Percentiles rank a stretch among this genome's conserved stretches.
These are phyloP conservation scores for Petunia axillaris DNA, from an alignment of 257 asterid species.

Conservation along the genomic window DNA sequence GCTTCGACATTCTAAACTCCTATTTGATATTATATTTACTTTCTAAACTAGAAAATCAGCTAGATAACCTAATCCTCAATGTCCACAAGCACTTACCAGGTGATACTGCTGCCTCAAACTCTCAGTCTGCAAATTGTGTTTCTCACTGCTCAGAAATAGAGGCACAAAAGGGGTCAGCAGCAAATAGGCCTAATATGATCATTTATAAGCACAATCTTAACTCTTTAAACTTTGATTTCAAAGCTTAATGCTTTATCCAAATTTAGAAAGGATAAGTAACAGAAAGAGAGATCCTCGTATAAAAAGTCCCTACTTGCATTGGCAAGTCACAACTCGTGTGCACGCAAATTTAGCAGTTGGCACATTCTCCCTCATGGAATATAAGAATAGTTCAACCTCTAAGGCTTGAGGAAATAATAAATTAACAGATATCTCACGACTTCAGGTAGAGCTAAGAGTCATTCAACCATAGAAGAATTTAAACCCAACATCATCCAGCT, in stretches of 20 bases:
- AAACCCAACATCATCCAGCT: constrained; percentile 4
- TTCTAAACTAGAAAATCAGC: constrained; percentile 6
- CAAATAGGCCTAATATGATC: neutral
- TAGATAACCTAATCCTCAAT: constrained; percentile 17
- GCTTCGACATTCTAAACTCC: constrained; percentile 3
- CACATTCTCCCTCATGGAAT: neutral
- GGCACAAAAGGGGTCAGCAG: constrained; percentile 13
- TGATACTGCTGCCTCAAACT: constrained; percentile 83
- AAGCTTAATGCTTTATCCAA: neutral
- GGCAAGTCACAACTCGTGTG: constrained; percentile 20
- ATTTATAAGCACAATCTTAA: neutral
- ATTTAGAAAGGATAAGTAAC: neutral
- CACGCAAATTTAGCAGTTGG: neutral
- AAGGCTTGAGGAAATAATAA: constrained; percentile 1
- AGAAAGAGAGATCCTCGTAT: neutral
- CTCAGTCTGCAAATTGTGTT: constrained; percentile 83
- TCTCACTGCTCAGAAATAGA: constrained; percentile 59
- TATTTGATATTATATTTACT: neutral
- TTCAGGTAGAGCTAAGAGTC: neutral
- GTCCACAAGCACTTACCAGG: constrained; percentile 54
- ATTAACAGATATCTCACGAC: neutral
- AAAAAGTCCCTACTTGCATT: constrained; percentile 20
- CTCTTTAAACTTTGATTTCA: neutral
- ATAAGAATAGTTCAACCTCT: constrained; percentile 3
- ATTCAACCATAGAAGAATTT: neutral